These are phyloP conservation scores for Mycena venus DNA, from an alignment of 768 basidiomycete genomes.

Conservation along the genomic window DNA sequence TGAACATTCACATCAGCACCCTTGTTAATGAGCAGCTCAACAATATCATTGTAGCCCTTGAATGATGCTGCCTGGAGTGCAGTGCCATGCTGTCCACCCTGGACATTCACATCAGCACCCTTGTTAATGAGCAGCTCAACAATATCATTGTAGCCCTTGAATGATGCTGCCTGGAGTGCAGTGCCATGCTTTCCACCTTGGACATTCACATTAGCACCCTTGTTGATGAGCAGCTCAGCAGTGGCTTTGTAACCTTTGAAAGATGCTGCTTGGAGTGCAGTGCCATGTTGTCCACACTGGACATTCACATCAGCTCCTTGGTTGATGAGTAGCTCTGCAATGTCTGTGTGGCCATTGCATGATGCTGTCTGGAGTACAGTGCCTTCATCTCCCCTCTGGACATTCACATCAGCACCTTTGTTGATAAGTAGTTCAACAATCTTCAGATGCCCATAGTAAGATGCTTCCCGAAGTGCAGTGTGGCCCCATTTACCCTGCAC, in stretches of 20 bases:
- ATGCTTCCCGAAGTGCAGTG: no score
- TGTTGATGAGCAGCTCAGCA: background rate
- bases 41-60: background rate
- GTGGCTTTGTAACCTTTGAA: background rate
- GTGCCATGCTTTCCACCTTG: background rate
- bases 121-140: background rate
- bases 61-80: background rate
- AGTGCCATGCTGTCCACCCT: background rate
- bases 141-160: background rate
- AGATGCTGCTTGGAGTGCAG: background rate
- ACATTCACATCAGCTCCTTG: no score
- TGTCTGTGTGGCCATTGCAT: no score
- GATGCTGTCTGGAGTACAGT: no score
- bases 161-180: background rate
- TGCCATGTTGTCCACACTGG: no score
- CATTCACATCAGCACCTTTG: no score
- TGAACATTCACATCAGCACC: background rate
- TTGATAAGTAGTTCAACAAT: no score
- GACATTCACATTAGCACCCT: background rate
- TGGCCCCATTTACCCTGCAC: no score
- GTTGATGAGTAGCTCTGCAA: no score
- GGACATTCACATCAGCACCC: background rate
- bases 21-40: background rate
- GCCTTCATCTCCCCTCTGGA: no score
- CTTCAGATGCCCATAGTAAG: no score